Base-by-base conservation (phyloP, 2,329 filamentous ascomycete species). In the Colletotrichum australisinense region DNA sequence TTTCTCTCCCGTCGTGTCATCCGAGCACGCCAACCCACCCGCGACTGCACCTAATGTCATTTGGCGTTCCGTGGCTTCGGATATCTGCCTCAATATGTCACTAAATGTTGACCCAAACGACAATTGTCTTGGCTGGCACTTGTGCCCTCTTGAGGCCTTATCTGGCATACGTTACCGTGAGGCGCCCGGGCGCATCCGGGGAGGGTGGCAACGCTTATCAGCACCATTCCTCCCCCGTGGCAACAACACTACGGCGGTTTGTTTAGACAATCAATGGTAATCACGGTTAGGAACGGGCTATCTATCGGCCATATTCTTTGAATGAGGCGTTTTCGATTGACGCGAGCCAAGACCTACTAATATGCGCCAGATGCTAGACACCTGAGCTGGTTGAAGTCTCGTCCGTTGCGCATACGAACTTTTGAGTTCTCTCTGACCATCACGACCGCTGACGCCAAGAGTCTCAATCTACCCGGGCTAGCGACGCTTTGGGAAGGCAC, bases 81-180 rank as follows among this genome's bases (percentile, higher is more conserved):
- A 56, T 66, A 65, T 70, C 67, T 73, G 67, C 56, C 70, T 70
- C 56, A 57, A 70, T 70, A n/a, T 70, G 70, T 73, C 67, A 62
- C 60, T 70, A n/a, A 28, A 59, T 42, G 66, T 35, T 60, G 28
- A 30, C 46, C 42, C 59, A 63, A 49, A 42, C n/a, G 68, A 70
- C 30, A 26, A 32, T 55, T 46, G 56, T 19, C 19, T 26, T 24
- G 32, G 49, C 55, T n/a, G 53, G 56, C 22, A 30, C 14, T 5
- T 30, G 24, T 9, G 32, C 30, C 46, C 58, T 49, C 57, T 55
- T 38, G 52, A 24, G 24, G 57, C 38, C 46, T 62, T 69, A 60
- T 67, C 63, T 56, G 46, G 24, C 62, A 32, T 67, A 56, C 35
- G 30, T 46, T 32, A 49, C 32, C 19, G 22, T 55, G 68, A 42